Conservation (phyloP, 768 basidiomycete genomes). For the Suillus fuscotomentosus region DNA sequence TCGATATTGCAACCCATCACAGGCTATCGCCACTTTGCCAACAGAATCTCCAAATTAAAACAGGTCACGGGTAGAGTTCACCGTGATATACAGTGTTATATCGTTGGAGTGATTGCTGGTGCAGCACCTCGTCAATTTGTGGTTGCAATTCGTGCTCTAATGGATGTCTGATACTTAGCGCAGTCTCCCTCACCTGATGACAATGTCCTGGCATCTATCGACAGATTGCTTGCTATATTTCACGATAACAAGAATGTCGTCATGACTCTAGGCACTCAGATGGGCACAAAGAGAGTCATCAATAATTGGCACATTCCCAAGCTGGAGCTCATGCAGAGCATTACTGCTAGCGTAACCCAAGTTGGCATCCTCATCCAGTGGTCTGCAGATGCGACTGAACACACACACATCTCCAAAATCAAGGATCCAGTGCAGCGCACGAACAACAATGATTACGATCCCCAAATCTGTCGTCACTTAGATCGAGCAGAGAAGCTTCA, state of each 20-base stretch:
- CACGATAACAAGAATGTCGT: constrained; percentile 35
- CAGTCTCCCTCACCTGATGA: constrained; percentile 31
- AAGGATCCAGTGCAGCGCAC: too few species aligned
- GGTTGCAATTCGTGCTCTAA: constrained; percentile 30
- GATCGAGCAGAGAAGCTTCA: too few species aligned
- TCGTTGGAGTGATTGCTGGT: constrained; percentile 34
- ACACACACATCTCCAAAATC: too few species aligned
- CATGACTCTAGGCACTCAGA: constrained; percentile 25
- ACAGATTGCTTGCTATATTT: constrained; percentile 24
- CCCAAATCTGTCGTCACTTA: too few species aligned
- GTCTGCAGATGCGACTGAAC: constrained; percentile 10
- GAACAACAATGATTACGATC: constrained; percentile 30
- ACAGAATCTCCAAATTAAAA: constrained; percentile 28
- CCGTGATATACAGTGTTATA: constrained; percentile 23
- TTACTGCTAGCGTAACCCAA: constrained; percentile 24
- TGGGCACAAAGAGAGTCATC: constrained; percentile 18
- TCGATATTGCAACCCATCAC: too few species aligned
- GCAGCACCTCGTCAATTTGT: constrained; percentile 30
- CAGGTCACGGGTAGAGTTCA: constrained; percentile 30
- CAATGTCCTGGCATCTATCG: constrained; percentile 13
- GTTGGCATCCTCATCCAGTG: constrained; percentile 33
- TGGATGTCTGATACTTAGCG: constrained; percentile 37
- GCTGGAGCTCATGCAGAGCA: constrained; percentile 37
- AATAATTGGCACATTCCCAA: constrained; percentile 41
- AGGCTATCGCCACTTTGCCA: too few species aligned